These are phyloP conservation scores for Fraxinus nigra DNA, from an alignment of 305 asterid species.

Conservation along the genomic window DNA sequence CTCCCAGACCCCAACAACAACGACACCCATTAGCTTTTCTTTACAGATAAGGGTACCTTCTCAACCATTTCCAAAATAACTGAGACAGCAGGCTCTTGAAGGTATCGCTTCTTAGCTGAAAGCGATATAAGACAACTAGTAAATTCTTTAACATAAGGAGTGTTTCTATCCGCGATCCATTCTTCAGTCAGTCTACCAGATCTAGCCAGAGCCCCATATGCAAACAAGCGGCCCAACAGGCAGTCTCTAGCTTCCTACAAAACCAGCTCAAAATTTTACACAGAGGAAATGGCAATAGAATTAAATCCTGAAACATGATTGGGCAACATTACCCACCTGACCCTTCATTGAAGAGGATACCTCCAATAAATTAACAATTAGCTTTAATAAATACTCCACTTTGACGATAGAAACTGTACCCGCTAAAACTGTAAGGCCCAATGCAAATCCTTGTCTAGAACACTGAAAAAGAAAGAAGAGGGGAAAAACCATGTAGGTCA, in stretches of 20 bases:
- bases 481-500: not conserved
- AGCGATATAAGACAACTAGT: conserved; percentile 56
- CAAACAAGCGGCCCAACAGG: conserved; percentile 83
- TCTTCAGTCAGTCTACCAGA: conserved; percentile 79
- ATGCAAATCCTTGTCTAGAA: conserved; percentile 95
- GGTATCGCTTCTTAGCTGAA: conserved; percentile 76
- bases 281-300: conserved; percentile 1
- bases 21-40: not conserved
- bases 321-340: conserved; percentile 58
- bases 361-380: conserved; percentile 71
- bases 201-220: conserved; percentile 92
- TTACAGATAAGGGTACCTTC: conserved; percentile 47
- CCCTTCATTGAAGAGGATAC: conserved; percentile 91
- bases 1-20: not conserved
- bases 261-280: conserved; percentile 21
- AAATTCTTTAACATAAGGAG: conserved; percentile 61
- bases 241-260: conserved; percentile 80
- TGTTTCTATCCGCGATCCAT: conserved; percentile 43
- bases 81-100: conserved; percentile 84
- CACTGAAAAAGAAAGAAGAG: conserved; percentile 48
- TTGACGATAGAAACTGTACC: conserved; percentile 64
- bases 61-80: conserved; percentile 72
- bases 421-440: conserved; percentile 70
- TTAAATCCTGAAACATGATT: not conserved
- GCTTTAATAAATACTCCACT: conserved; percentile 74